These are phyloP conservation scores for Boeremia exigua DNA, from an alignment of 2,329 filamentous ascomycete species.

Conservation along the genomic window DNA sequence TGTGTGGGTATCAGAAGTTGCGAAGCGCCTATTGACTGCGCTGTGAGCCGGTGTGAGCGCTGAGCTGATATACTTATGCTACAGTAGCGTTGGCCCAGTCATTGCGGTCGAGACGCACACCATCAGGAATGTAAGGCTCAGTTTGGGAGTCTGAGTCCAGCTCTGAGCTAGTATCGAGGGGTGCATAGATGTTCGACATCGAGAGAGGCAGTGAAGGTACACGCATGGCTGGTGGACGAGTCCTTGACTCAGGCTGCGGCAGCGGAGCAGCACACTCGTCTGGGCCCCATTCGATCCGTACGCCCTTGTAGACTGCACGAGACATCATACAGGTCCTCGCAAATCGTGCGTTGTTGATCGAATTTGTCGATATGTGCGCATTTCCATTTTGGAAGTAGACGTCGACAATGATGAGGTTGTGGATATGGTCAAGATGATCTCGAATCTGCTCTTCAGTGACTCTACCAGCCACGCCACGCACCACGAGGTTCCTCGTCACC, in stretches of 20 bases:
- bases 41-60: too few species aligned
- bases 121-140: conserved; percentile 28
- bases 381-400: conserved; percentile 64
- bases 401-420: conserved; percentile 75
- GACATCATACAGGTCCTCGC: conserved; percentile 79
- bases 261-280: conserved; percentile 75
- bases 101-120: conserved; percentile 25
- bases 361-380: conserved; percentile 76
- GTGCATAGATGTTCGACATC: conserved; percentile 40
- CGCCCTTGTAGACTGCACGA: conserved; percentile 70
- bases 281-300: conserved; percentile 71
- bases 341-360: conserved; percentile 75
- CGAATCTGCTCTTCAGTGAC: conserved; percentile 70
- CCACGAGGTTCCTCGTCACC: conserved; percentile 75
- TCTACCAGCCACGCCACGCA: conserved; percentile 63
- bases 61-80: conserved; percentile 15
- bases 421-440: conserved; percentile 80
- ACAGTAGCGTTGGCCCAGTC: conserved; percentile 30
- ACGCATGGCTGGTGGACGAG: conserved; percentile 10
- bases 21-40: too few species aligned
- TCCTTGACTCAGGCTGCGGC: conserved; percentile 32
- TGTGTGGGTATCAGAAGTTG: neutral
- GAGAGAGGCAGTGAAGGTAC: conserved; percentile 26
- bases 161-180: conserved; percentile 37
- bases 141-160: conserved; percentile 35